Evolutionary conservation across 75 land plant genomes (phyloP), one percentile per base, ranked within the genome.

Genomic region (Selaginella tamariscina): DNA sequence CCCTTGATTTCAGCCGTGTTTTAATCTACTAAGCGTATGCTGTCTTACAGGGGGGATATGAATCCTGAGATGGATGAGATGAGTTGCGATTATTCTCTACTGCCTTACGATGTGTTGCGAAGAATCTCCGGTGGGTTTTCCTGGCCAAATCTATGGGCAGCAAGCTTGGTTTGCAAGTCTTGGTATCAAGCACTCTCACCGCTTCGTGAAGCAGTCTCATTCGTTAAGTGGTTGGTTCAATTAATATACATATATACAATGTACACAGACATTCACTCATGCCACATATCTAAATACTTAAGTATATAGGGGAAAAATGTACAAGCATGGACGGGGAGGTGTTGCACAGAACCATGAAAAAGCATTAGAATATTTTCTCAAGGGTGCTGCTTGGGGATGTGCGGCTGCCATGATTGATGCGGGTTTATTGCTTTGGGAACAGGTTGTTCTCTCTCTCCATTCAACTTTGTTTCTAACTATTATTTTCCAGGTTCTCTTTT

Each of bases 331-430:
- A 27, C 71, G 69, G 0, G 70, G 78, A n/a, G 88, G 85, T 2
- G 83, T 88, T 24, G 33, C 79, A 0, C 59, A 27, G 8, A 79
- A 86, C 60, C 55, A 72, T 5, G 70, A 68, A 0, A 85, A 81
- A 70, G 95, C 95, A 23, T 73, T 89, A 8, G 84, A 84, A 21
- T 86, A 79, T 2, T 89, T 89, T 73, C 70, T 83, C 2, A 75
- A 84, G 66, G 95, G 82, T 0, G 87, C 87, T 11, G 70, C 67
- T 27, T 75, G 82, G 5, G 95, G 95, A 32, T 89, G 84, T 56
- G 83, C 90, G n/a, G 73, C 86, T 18, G 90, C 95, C 27, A 89
- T 89, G 95, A 89, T 89, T 30, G 90, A 89, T 54, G 90, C 95
- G n/a, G 95, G 90, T 13, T 76, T 89, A 28, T 31, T 89, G 11